Conservation (phyloP, 2,329 filamentous ascomycete genomes). For the Pseudogymnoascus destructans region DNA sequence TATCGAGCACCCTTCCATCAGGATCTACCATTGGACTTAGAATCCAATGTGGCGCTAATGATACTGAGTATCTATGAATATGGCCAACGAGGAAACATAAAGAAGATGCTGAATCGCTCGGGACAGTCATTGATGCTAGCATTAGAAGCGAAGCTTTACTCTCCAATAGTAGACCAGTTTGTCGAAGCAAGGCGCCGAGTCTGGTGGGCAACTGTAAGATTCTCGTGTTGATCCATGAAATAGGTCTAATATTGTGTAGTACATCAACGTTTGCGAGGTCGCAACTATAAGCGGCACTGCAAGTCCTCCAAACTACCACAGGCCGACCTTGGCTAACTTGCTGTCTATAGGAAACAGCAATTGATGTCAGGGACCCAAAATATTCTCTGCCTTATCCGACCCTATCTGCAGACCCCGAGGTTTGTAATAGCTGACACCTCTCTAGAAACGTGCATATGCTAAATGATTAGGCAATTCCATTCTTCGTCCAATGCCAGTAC, state of each 20-base stretch:
- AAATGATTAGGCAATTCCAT: conserved; percentile 27
- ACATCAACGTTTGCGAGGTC: conserved; percentile 37
- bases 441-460: conserved; percentile 13
- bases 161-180: conserved; percentile 28
- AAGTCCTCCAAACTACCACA: conserved; percentile 14
- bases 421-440: conserved; percentile 14
- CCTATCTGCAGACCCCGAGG: conserved; percentile 31
- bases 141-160: conserved; percentile 34
- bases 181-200: conserved; percentile 34
- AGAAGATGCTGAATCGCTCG: conserved; percentile 37
- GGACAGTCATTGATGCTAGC: conserved; percentile 35
- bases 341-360: conserved; percentile 29
- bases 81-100: conserved; percentile 38
- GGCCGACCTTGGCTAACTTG: neutral
- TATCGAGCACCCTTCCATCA: conserved; percentile 33
- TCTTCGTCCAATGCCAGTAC: conserved; percentile 36
- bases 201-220: conserved; percentile 40
- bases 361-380: conserved; percentile 31
- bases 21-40: conserved; percentile 32
- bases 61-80: conserved; percentile 40
- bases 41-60: conserved; percentile 35
- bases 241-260: conserved; percentile 23
- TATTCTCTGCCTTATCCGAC: conserved; percentile 34
- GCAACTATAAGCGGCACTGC: conserved; percentile 39
- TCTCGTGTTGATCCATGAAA: neutral